Evolutionary conservation across 78 protist genomes (phyloP).

Genomic region (Pelomyxa schiedti): DNA sequence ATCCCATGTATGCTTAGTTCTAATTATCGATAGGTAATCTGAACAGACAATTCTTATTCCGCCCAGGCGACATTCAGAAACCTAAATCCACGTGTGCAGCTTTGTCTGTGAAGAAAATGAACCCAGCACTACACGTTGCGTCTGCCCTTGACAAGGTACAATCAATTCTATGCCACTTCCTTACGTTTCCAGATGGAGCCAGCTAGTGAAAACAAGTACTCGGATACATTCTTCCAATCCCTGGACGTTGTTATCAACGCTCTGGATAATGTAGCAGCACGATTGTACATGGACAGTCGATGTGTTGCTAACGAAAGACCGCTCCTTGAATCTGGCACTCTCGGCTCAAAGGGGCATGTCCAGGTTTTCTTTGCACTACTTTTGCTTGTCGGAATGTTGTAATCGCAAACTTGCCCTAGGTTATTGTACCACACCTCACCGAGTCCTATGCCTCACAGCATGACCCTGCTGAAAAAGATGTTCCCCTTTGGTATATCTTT

Average conservation of each 20-base stretch:
- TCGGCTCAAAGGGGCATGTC: slow-evolving; percentile 90
- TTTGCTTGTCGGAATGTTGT: neutral
- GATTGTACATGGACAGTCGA: slow-evolving; percentile 80
- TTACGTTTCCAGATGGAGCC: slow-evolving; percentile 63
- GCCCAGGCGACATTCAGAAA: slow-evolving; percentile 58
- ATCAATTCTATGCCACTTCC: slow-evolving; percentile 22
- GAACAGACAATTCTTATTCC: slow-evolving; percentile 93
- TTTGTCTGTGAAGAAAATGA: slow-evolving; percentile 72
- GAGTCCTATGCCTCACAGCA: slow-evolving; percentile 33
- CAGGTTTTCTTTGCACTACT: slow-evolving; percentile 30
- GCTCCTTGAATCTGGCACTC: slow-evolving; percentile 94
- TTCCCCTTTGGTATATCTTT: too few species aligned
- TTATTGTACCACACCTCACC: slow-evolving; percentile 32
- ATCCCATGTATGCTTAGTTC: too few species aligned
- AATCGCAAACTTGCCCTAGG: too few species aligned
- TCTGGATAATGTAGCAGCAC: slow-evolving; percentile 90
- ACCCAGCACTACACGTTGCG: slow-evolving; percentile 47
- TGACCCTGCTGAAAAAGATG: slow-evolving; percentile 54
- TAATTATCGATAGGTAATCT: slow-evolving; percentile 78
- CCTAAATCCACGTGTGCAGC: slow-evolving; percentile 85
- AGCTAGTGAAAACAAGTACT: slow-evolving; percentile 69
- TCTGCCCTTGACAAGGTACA: too few species aligned
- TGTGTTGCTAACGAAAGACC: slow-evolving; percentile 78
- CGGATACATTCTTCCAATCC: slow-evolving; percentile 47
- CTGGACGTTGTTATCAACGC: slow-evolving; percentile 78